Conservation (phyloP, 257 asterid species). For the Hygrophila difformis region DNA sequence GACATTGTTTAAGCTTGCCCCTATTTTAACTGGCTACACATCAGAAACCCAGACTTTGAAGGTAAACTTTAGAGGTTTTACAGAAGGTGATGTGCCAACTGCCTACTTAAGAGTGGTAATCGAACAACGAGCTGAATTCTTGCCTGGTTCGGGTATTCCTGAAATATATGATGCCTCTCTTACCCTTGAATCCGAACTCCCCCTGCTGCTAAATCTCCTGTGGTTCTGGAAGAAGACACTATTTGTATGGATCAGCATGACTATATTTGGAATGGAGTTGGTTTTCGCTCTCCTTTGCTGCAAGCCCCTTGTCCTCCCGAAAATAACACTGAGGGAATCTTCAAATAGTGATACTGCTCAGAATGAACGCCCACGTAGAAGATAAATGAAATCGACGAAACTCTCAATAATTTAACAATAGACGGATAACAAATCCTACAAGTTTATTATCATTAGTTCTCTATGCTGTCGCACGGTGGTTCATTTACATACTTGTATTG, state of each 20-base stretch:
- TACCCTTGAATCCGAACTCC: constrained; percentile 50
- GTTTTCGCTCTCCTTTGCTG: constrained; percentile 49
- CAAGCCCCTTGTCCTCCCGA: constrained; percentile 47
- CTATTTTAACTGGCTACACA: constrained; percentile 51
- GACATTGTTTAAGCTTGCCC: constrained; percentile 49
- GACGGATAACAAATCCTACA: not conserved
- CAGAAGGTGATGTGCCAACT: constrained; percentile 42
- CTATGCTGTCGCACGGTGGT: too few relatives aligned
- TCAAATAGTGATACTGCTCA: constrained; percentile 17
- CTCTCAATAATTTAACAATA: not conserved
- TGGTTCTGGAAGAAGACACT: constrained; percentile 66
- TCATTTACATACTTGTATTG: too few relatives aligned
- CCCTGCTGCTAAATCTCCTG: constrained; percentile 31
- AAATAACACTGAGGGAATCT: constrained; percentile 31
- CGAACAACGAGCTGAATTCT: constrained; percentile 60
- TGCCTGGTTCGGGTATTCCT: constrained; percentile 59
- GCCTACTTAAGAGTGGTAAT: constrained; percentile 41
- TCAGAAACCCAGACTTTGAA: constrained; percentile 58
- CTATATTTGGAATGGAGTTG: constrained; percentile 43
- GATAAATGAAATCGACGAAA: constrained; percentile 11
- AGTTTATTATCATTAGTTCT: too few relatives aligned
- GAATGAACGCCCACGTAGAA: constrained; percentile 12
- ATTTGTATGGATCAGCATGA: constrained; percentile 62
- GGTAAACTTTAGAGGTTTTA: constrained; percentile 37
- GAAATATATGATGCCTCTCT: constrained; percentile 54